Base-by-base conservation (phyloP, 2,329 filamentous ascomycete genomes). In the Fusarium acutatum region DNA sequence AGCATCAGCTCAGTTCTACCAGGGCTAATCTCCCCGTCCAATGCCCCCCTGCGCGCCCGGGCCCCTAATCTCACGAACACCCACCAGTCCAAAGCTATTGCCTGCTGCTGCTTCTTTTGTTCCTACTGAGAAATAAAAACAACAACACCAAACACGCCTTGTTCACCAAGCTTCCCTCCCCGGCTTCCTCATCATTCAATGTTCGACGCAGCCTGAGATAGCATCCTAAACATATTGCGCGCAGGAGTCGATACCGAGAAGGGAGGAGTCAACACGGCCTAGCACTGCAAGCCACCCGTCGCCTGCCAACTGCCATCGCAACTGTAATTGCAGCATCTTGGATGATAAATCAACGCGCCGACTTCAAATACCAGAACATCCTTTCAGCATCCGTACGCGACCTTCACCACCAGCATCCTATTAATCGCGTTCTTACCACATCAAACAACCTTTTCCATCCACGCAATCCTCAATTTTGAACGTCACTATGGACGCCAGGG, bases 401-500 rank as follows among this genome's bases (percentile, higher is more conserved):
- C 54, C n/a, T 49, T 60, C 22, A 60, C 65, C 46, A 57, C 53
- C 22, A 60, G 22, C 50, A 57, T 61, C 61, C 58, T 46, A 46
- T 49, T 69, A 69, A 67, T 67, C 71, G 77, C 79, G 77, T 73
- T 59, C 64, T 60, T 65, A 65, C 66, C 67, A 70, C 54, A 58
- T 67, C 69, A 52, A 59, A 59, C 68, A 74, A 46, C 53, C 65
- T 71, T 43, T 38, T 64, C 68, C 40, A 56, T n/a, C 43, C 50
- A 63, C 64, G 44, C 60, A 71, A 56, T 63, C 67, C 68, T 53
- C 68, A 64, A 53, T 66, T 64, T 64, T 44, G 46, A 66, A 69
- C 64, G 68, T 69, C 64, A 77, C 50, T 49, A 82, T 82, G 81
- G 81, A 82, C 73, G 80, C 81, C 60, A 78, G 80, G 75, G 81